Evolutionary conservation across 2,329 filamentous ascomycete genomes (phyloP).

Genomic region (Fusarium sp.): DNA sequence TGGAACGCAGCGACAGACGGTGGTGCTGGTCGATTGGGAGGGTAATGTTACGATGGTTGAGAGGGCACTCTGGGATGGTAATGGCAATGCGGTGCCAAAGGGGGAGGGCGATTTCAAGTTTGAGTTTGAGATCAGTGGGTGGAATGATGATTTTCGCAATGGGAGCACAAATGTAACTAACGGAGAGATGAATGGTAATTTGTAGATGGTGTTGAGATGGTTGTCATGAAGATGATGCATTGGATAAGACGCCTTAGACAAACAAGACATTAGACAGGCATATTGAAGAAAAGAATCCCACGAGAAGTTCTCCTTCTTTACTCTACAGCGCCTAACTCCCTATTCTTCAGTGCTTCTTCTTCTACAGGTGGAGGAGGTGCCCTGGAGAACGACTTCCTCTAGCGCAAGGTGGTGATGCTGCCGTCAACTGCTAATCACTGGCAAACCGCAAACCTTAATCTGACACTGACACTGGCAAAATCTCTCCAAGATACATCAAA

Average conservation of each 20-base stretch:
- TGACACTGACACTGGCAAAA: background rate
- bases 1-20: conserved; percentile 74
- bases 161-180: conserved; percentile 1
- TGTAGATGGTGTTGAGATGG: background rate
- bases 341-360: too few species aligned
- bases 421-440: background rate
- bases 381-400: background rate
- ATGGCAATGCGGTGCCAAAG: conserved; percentile 66
- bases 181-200: conserved; percentile 8
- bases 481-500: background rate
- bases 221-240: background rate
- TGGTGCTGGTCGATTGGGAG: conserved; percentile 72
- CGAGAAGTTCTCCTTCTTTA: background rate
- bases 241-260: background rate
- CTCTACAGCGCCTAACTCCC: too few species aligned
- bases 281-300: background rate
- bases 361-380: background rate
- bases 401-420: background rate
- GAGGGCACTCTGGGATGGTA: conserved; percentile 69
- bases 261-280: background rate
- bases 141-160: conserved; percentile 52
- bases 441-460: background rate
- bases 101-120: conserved; percentile 69
- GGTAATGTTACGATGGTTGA: conserved; percentile 71
- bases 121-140: conserved; percentile 68